These are phyloP conservation scores for Fraxinus latifolia DNA, from an alignment of 305 asterid genomes.

Conservation along the genomic window DNA sequence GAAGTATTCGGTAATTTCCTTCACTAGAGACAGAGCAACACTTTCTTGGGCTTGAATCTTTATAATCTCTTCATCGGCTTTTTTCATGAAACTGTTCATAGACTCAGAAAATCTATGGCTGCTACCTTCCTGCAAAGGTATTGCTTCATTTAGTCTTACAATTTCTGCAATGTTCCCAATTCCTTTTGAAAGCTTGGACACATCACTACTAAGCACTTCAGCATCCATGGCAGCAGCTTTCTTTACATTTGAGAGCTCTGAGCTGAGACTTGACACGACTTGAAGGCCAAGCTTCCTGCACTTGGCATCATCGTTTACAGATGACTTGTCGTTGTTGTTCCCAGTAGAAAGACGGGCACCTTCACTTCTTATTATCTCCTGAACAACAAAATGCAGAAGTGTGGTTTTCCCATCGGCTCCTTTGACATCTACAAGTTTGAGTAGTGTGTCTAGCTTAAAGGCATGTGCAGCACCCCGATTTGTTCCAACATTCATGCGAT, in stretches of 20 bases:
- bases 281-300: constrained; percentile 79
- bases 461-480: constrained; percentile 97
- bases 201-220: constrained; percentile 62
- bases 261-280: constrained; percentile 65
- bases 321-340: constrained; percentile 35
- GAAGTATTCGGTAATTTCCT: constrained; percentile 89
- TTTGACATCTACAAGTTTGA: constrained; percentile 82
- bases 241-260: constrained; percentile 75
- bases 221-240: constrained; percentile 98
- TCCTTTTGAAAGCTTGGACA: constrained; percentile 66
- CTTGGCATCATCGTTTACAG: constrained; percentile 49
- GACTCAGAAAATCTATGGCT: constrained; percentile 42
- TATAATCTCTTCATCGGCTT: constrained; percentile 70
- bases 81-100: constrained; percentile 49
- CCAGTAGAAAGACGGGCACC: constrained; percentile 62
- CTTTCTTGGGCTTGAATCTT: constrained; percentile 81
- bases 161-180: constrained; percentile 48
- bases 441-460: constrained; percentile 92
- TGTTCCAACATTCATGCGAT: constrained; percentile 97
- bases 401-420: constrained; percentile 97
- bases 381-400: constrained; percentile 87
- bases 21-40: constrained; percentile 64
- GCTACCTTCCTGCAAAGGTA: constrained; percentile 25
- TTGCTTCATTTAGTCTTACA: constrained; percentile 34
- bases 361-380: constrained; percentile 81